Base-by-base conservation (phyloP, 164 flowering plant species). In the Stephania yunnanensis region DNA sequence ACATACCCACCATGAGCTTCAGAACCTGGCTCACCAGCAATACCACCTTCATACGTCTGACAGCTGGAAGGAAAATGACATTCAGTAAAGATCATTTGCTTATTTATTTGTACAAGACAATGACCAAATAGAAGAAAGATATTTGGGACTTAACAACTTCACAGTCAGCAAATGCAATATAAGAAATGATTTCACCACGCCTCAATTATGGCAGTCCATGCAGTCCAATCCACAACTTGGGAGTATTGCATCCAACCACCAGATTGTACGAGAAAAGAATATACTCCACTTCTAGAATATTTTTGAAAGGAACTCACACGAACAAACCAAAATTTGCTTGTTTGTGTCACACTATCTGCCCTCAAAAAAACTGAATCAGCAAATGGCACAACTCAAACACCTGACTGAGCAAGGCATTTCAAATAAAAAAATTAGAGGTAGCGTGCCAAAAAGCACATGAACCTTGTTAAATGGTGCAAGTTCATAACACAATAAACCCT, bases 1-100 rank as follows among this genome's bases (percentile, higher is more conserved):
- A 87, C 92, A 83, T 93, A 95, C 99, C 99, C 99, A 81, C 98
- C 98, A 86, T 95, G 99, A 86, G 99, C 98, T 87, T 95, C 99
- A 78, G 97, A 85, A 81, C 95, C 94, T 75, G 98, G 99, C 82
- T 95, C 98, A 70, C 97, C 98, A 72, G 92, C 86, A 80, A 95
- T 90, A 46, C 99, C 98, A 81, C 98, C 98, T 88, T 95, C 99
- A 81, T 89, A 92, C 70, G 99, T 93, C 83, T 95, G 99, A 85
- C 99, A 95, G 75, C 99, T 93, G 80, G 80, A 84, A 52, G 71
- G 76, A 72, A 71, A 70, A 71, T 58, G 46, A n/a, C 6, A 66
- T 29, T 50, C 19, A 65, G 61, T 64, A 50, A 58, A 63, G 70
- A 11, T 12, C 15, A 64, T 11, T 50, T 30, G 70, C 12, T 48